These are phyloP conservation scores for Apiotrichum porosum DNA, from an alignment of 1,284 basidiomycete genomes.

Conservation along the genomic window DNA sequence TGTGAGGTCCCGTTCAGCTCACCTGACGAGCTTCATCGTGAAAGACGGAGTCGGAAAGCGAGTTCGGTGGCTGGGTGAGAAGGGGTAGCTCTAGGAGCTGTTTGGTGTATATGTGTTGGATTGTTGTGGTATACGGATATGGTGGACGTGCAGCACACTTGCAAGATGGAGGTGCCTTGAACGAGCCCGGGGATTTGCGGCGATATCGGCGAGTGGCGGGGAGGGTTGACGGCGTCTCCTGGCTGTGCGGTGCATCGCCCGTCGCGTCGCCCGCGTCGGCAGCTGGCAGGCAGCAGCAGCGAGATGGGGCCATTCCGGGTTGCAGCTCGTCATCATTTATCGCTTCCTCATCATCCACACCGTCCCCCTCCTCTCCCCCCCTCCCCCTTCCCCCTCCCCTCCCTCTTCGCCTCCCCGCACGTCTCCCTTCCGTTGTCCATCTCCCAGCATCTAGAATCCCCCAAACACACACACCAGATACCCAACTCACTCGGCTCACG, in stretches of 20 bases:
- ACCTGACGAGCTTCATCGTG: slow-evolving; percentile 53
- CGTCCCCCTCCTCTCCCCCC: not conserved
- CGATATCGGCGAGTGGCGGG: slow-evolving; percentile 6
- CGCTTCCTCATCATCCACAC: not conserved
- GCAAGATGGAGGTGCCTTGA: no score
- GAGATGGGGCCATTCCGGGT: no score
- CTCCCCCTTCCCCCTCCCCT: not conserved
- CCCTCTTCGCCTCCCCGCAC: not conserved
- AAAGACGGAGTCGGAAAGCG: slow-evolving; percentile 40
- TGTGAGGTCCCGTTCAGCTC: slow-evolving; percentile 7
- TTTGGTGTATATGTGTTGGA: not conserved
- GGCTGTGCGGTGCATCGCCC: no score
- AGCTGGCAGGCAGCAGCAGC: no score
- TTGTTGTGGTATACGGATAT: slow-evolving; percentile 1
- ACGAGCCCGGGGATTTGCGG: slow-evolving; percentile 1
- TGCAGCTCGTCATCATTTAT: not conserved
- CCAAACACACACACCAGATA: not conserved
- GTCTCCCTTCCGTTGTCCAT: not conserved
- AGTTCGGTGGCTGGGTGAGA: slow-evolving; percentile 5
- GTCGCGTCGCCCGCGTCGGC: no score
- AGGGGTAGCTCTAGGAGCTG: slow-evolving; percentile 12
- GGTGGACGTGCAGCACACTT: no score
- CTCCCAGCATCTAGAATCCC: not conserved
- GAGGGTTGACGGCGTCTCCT: not conserved
- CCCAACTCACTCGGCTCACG: not conserved